phyloP scores from a whole-genome alignment of 106 monocot genomes.

The Phalaenopsis equestris region DNA sequence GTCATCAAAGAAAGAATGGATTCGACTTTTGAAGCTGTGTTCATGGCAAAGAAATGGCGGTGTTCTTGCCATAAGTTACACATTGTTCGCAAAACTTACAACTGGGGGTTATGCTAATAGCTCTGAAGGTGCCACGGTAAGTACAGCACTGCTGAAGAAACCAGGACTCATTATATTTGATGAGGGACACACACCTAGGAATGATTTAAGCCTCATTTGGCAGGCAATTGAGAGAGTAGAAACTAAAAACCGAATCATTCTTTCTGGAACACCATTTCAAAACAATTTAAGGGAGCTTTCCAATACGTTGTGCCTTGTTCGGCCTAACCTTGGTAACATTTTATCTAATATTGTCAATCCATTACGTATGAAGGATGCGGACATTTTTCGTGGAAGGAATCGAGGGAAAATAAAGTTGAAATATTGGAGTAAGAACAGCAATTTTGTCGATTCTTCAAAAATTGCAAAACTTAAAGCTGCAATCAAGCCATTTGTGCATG shows the following conservation, averaged over 20 bases:
- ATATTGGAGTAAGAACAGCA: not conserved
- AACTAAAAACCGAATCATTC: slow-evolving; percentile 51
- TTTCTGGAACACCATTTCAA: slow-evolving; percentile 87
- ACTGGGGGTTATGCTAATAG: not conserved
- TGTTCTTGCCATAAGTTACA: slow-evolving; percentile 63
- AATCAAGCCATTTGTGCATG: slow-evolving; percentile 59
- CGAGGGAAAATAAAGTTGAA: no score
- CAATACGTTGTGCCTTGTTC: slow-evolving; percentile 53
- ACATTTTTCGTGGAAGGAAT: no score
- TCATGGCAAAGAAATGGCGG: slow-evolving; percentile 41
- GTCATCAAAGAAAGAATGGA: not conserved
- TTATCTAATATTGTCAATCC: not conserved
- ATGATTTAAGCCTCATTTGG: slow-evolving; percentile 45
- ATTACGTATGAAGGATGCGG: not conserved
- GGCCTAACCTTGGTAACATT: slow-evolving; percentile 45
- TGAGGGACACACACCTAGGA: slow-evolving; percentile 81
- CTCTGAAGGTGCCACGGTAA: not conserved
- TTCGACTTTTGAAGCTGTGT: slow-evolving; percentile 31
- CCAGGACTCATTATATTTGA: slow-evolving; percentile 65
- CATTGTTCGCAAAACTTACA: slow-evolving; percentile 21
- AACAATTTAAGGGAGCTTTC: slow-evolving; percentile 76
- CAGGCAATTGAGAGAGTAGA: slow-evolving; percentile 34
- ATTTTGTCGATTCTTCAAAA: not conserved
- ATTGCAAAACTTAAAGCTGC: slow-evolving; percentile 28
- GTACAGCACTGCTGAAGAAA: slow-evolving; percentile 31